These are phyloP conservation scores for Nakaseomyces glabratus DNA, from an alignment of 1,139 yeast species.

Conservation along the genomic window DNA sequence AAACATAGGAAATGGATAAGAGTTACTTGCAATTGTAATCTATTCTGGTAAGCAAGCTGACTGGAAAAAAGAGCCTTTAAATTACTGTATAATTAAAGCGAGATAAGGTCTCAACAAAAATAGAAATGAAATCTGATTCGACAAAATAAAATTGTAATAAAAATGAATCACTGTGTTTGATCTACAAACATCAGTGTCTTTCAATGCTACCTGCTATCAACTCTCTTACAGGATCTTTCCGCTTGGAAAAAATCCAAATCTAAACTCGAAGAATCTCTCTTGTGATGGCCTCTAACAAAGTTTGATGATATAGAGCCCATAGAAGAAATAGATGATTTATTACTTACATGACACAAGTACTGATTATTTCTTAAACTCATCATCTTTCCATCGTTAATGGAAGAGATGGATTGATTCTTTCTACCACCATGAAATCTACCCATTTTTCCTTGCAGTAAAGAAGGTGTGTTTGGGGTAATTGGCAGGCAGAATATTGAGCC, in stretches of 20 bases:
- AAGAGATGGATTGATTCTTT: conserved; percentile 3
- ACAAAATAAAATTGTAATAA: no score
- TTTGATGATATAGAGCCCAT: conserved; percentile 2
- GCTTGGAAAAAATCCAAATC: conserved; percentile 4
- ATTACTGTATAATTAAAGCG: no score
- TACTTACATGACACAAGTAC: conserved; percentile 6
- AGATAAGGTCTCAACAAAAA: no score
- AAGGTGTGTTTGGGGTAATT: conserved; percentile 6
- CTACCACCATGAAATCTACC: background rate
- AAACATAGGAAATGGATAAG: conserved; percentile 3
- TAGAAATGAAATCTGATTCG: no score
- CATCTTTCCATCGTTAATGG: conserved; percentile 4
- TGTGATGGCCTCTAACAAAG: conserved; percentile 6
- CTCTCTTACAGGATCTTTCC: conserved; percentile 4
- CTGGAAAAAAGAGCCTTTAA: no score
- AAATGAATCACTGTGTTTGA: no score
- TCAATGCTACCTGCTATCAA: conserved; percentile 7
- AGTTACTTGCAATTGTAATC: no score
- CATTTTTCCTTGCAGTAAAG: conserved; percentile 4
- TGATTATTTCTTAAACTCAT: conserved; percentile 3
- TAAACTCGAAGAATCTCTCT: conserved; percentile 6
- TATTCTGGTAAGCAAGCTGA: no score
- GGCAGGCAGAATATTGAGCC: conserved; percentile 5
- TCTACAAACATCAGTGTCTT: no score
- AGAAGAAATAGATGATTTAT: conserved; percentile 5